These are phyloP conservation scores for Metarhizium humberi DNA, from an alignment of 2,329 filamentous ascomycete genomes.

Conservation along the genomic window DNA sequence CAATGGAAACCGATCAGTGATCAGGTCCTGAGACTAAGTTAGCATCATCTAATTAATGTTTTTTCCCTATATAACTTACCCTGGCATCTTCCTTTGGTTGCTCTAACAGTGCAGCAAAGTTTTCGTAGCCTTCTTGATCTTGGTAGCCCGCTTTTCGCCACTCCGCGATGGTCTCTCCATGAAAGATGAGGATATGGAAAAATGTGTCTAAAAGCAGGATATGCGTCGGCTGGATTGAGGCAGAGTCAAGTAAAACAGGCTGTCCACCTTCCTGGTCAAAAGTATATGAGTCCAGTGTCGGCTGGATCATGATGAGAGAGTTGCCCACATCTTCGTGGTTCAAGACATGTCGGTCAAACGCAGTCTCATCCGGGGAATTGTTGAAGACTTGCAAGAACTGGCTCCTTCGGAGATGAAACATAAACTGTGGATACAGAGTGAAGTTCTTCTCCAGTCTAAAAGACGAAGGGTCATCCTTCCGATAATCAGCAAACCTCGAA, in stretches of 20 bases:
- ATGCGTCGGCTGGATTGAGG: slow-evolving; percentile 89
- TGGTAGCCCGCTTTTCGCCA: slow-evolving; percentile 98
- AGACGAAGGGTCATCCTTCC: slow-evolving; percentile 94
- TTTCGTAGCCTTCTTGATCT: slow-evolving; percentile 96
- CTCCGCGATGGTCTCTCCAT: slow-evolving; percentile 94
- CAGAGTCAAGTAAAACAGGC: slow-evolving; percentile 91
- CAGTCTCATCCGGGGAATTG: slow-evolving; percentile 97
- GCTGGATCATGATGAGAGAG: slow-evolving; percentile 97
- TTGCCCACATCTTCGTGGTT: slow-evolving; percentile 97
- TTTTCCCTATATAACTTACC: slow-evolving; percentile 40
- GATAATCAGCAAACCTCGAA: slow-evolving; percentile 93
- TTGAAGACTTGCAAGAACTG: slow-evolving; percentile 99
- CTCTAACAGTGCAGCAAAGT: slow-evolving; percentile 80
- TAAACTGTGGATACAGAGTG: slow-evolving; percentile 96
- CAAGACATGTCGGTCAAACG: slow-evolving; percentile 95
- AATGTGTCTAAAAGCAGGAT: slow-evolving; percentile 94
- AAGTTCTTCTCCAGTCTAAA: slow-evolving; percentile 99
- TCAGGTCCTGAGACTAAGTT: slow-evolving; percentile 61
- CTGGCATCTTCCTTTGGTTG: slow-evolving; percentile 94
- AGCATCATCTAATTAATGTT: slow-evolving; percentile 3
- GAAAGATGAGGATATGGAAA: slow-evolving; percentile 99
- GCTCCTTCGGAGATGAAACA: slow-evolving; percentile 96
- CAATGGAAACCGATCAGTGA: slow-evolving; percentile 94
- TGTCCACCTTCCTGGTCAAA: slow-evolving; percentile 90
- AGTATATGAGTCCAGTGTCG: slow-evolving; percentile 92